Evolutionary conservation across 2,329 filamentous ascomycete genomes (phyloP).

Genomic region (Dothistroma septosporum): DNA sequence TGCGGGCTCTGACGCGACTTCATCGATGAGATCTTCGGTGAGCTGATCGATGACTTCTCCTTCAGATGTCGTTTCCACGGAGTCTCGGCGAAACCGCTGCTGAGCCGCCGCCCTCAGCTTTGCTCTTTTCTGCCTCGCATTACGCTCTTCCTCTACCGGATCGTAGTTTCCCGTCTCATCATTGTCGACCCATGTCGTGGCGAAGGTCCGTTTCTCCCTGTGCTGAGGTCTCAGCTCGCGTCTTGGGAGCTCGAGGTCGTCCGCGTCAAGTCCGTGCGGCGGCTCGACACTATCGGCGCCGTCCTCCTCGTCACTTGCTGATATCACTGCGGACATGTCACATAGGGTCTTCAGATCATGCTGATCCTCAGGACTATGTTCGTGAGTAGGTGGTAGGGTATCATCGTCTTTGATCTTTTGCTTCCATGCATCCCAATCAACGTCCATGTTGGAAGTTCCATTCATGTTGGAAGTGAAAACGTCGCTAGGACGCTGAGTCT

Average conservation of each 20-base stretch:
- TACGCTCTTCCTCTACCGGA: slow-evolving; percentile 1
- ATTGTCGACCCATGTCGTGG: slow-evolving; percentile 5
- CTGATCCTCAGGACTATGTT: not conserved
- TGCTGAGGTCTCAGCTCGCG: not conserved
- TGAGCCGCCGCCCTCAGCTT: not conserved
- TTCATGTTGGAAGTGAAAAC: not conserved
- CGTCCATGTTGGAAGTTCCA: not conserved
- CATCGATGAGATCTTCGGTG: not conserved
- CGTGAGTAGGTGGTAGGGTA: not conserved
- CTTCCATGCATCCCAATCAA: not conserved
- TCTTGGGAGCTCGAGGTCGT: not conserved
- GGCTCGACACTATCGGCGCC: not conserved
- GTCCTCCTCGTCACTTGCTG: not conserved
- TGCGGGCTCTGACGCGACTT: not conserved
- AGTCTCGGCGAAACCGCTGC: not conserved
- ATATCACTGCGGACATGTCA: not conserved
- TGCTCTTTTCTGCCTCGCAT: not conserved
- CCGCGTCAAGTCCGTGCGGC: not conserved
- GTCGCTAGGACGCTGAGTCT: not conserved
- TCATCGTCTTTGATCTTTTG: not conserved
- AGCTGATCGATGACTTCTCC: not conserved
- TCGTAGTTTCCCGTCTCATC: slow-evolving; percentile 6
- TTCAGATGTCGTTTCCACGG: not conserved
- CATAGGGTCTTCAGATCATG: not conserved
- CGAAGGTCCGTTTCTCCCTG: not conserved